Evolutionary conservation across 371 early-diverging fungal species (phyloP), one percentile per base, ranked within the genome.

Genomic region (Rhizopus sp.): DNA sequence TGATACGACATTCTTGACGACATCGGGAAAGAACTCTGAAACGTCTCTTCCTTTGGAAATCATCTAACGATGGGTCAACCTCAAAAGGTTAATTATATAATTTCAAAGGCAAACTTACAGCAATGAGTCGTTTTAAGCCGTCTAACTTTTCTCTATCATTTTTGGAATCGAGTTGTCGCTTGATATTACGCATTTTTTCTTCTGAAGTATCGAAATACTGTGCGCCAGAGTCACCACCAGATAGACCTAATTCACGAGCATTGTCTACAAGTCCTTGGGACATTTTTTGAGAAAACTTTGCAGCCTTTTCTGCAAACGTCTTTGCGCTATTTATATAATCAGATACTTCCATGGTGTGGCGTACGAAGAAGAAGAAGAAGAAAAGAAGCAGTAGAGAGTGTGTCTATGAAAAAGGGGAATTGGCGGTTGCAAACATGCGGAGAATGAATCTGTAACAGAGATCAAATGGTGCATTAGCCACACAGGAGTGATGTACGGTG

Each of bases 1-100:
- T 17, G 95, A 90, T 0, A 94, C 95, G 1, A 97, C 97, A 70
- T 95, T 96, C 74, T 97, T 98, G 52, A 98, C 97, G 7, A 98
- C 97, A 56, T 91, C 90, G 29, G 96, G 93, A 63, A 98, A 98
- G 73, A 88, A 92, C 67, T 89, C 89, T 16, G 94, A 88, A 13
- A 93, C 95, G 63, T 95, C 93, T 48, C 87, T 78, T n/a, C 96
- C 97, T 75, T 91, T 92, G 32, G 93, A 91, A 41, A 96, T 92
- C 83, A 93, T 87, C 92, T 91, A 71, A 9, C 17, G 40, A 17
- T n/a, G n/a, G 50, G n/a, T n/a, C n/a, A n/a, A n/a, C n/a, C n/a
- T n/a, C n/a, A n/a, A n/a, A n/a, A n/a, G n/a, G n/a, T n/a, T n/a
- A n/a, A n/a, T n/a, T n/a, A n/a, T n/a, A n/a, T n/a, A n/a, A n/a